phyloP scores from a whole-genome alignment of 495 filamentous ascomycete genomes.

The Aspergillus bridgeri region DNA sequence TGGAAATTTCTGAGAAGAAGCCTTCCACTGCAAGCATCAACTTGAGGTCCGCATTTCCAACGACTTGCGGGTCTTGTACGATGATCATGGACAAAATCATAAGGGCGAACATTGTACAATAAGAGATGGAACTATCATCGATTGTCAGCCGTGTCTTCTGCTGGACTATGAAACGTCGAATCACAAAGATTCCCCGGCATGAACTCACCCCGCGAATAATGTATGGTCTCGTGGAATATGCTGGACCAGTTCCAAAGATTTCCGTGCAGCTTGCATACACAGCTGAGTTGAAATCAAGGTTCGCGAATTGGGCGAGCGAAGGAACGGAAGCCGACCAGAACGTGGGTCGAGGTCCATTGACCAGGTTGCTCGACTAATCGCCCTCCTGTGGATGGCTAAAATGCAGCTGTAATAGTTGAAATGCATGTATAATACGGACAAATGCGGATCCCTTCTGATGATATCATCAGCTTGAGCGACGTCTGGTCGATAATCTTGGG shows the following conservation, averaged over 20 bases:
- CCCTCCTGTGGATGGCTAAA: neutral
- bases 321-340: neutral
- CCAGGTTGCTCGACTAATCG: neutral
- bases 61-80: conserved; percentile 1
- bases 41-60: neutral
- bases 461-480: neutral
- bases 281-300: neutral
- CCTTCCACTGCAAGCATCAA: neutral
- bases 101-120: neutral
- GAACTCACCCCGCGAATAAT: neutral
- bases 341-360: neutral
- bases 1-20: neutral
- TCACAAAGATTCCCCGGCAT: neutral
- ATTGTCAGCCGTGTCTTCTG: neutral
- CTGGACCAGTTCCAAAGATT: neutral
- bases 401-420: conserved; percentile 2
- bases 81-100: conserved; percentile 1
- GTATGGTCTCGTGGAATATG: neutral
- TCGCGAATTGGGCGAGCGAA: neutral
- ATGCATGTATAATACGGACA: neutral
- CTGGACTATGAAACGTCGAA: neutral
- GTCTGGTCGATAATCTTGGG: conserved; percentile 1
- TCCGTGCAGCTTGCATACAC: neutral
- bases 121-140: neutral
- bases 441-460: neutral